Percentiles rank a stretch among this genome's conserved stretches.
Evolutionary conservation across 2,329 filamentous ascomycete genomes (phyloP).

Genomic region (Xylaria sp.): DNA sequence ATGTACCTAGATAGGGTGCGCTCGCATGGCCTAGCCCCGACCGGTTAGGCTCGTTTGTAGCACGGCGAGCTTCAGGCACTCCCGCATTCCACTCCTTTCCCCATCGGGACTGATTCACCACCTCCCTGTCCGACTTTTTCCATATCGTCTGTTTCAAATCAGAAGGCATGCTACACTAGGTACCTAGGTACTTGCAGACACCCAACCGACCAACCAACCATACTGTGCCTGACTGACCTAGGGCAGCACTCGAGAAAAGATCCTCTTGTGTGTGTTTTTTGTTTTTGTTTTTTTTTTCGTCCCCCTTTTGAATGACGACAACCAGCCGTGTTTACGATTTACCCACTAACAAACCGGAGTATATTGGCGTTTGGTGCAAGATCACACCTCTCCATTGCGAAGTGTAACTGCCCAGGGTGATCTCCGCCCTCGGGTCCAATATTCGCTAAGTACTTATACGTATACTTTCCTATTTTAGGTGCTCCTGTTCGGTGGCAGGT

Average conservation of each 20-base stretch:
- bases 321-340: not conserved
- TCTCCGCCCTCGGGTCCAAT: no score
- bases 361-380: no score
- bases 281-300: not conserved
- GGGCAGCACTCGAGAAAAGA: not conserved
- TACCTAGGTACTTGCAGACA: no score
- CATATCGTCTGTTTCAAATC: constrained; percentile 10
- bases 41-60: constrained; percentile 2
- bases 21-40: not conserved
- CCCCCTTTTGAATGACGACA: not conserved
- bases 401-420: no score
- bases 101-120: constrained; percentile 5
- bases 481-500: no score
- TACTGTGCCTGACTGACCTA: not conserved
- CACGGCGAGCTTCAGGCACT: constrained; percentile 7
- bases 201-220: not conserved
- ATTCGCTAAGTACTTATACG: no score
- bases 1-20: not conserved
- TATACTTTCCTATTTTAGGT: no score
- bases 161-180: not conserved
- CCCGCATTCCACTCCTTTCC: constrained; percentile 18
- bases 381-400: no score
- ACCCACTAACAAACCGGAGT: no score
- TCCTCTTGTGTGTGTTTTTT: not conserved
- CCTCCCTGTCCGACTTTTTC: constrained; percentile 4